phyloP scores from a whole-genome alignment of 148 eudicot species.

The Oxyria digyna region DNA sequence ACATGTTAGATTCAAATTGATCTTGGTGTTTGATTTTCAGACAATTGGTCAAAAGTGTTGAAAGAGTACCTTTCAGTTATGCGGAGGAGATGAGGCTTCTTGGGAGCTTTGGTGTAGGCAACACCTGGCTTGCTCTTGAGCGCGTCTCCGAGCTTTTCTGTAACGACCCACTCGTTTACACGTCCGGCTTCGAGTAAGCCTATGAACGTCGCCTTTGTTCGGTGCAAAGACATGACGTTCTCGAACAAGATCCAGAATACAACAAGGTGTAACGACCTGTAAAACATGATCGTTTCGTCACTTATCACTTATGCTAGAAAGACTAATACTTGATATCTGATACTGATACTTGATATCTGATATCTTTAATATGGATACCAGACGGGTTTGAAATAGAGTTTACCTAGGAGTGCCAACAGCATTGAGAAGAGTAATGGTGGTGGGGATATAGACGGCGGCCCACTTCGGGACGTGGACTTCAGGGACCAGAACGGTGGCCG shows the following conservation, averaged over 20 bases:
- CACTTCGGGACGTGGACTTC: slow-evolving; percentile 71
- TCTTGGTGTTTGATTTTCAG: not conserved
- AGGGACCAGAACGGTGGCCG: slow-evolving; percentile 58
- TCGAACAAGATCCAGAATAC: slow-evolving; percentile 76
- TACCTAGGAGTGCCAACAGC: slow-evolving; percentile 82
- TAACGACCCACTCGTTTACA: slow-evolving; percentile 83
- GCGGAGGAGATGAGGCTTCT: slow-evolving; percentile 22
- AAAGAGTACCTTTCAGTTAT: slow-evolving; percentile 10
- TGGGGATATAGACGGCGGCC: slow-evolving; percentile 73
- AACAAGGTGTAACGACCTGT: slow-evolving; percentile 56
- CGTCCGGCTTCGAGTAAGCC: slow-evolving; percentile 65
- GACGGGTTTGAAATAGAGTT: not conserved
- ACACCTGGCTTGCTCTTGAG: slow-evolving; percentile 22
- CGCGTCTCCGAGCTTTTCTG: slow-evolving; percentile 74
- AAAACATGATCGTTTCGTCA: too few species aligned
- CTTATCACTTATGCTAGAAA: too few species aligned
- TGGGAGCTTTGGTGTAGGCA: slow-evolving; percentile 17
- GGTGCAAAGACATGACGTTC: slow-evolving; percentile 81
- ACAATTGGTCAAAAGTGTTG: not conserved
- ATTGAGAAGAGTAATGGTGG: slow-evolving; percentile 52
- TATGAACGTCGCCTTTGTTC: slow-evolving; percentile 73
- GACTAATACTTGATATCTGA: too few species aligned
- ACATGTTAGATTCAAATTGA: too few species aligned
- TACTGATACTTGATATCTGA: too few species aligned
- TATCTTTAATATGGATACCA: too few species aligned